Evolutionary conservation across 1,139 yeast genomes (phyloP), one percentile per base, ranked within the genome.

Genomic region (Taphrina flavorubra): DNA sequence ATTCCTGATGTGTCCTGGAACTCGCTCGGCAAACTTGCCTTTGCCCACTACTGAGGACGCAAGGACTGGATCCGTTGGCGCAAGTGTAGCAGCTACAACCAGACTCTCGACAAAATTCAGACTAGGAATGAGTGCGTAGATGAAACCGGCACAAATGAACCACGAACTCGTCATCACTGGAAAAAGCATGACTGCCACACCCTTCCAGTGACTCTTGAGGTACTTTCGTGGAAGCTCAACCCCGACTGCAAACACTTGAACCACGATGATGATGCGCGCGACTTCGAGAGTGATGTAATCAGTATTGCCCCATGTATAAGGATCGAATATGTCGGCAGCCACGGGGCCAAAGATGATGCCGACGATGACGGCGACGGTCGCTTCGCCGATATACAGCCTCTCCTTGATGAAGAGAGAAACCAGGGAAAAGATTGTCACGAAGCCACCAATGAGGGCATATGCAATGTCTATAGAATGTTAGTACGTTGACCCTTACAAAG

Each of bases 1-100:
- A 75, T 94, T 92, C 77, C 99, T 83, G 78, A 94, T 84, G 79
- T 94, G 98, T 6, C 98, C 98, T 0, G 99, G 99, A 14, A 94
- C 98, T 72, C 97, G 85, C 76, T 86, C 87, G n/a, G 99, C 97
- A 78, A 94, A 94, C 76, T 92, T 92, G 73, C 99, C 98, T 76
- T 90, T 90, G 81, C 99, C 97, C 25, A 94, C 98, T 20, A 94
- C 98, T 0, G 99, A 97, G 49, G 97, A 96, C 0, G 99, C 99
- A 76, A 94, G 83, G 65, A 94, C 96, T 4, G 99, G 99, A 79
- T 94, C 99, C 0, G 99, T 94, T 1, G 99, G 98, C 0, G 99
- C 94, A 51, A 94, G 87, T 79, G 99, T 94, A 0, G 97, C 98
- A 39, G 96, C 85, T 0, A 94, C 87, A 65, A 90, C 82, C 60